Evolutionary conservation across 129 eudicot genomes (phyloP).

Genomic region (Mikania micrantha): DNA sequence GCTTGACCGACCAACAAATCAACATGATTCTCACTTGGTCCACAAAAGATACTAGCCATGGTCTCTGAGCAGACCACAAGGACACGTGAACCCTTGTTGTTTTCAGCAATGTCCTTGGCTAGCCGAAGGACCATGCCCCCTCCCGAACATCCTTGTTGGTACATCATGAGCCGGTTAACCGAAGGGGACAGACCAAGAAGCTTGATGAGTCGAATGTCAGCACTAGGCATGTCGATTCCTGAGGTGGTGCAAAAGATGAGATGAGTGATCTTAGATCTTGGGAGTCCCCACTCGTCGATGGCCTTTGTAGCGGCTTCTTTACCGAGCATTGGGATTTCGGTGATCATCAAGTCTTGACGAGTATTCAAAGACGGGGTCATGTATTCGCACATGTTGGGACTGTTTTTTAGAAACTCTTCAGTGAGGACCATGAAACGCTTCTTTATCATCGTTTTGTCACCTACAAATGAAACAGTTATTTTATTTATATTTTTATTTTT

Average conservation of each 20-base stretch:
- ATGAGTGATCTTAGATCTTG: neutral
- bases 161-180: conserved; percentile 1
- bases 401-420: neutral
- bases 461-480: neutral
- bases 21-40: neutral
- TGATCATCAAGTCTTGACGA: neutral
- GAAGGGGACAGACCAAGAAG: conserved; percentile 1
- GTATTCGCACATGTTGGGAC: neutral
- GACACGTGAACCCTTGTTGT: conserved; percentile 1
- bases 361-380: neutral
- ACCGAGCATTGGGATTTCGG: neutral
- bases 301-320: neutral
- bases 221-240: neutral
- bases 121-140: neutral
- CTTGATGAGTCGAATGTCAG: neutral
- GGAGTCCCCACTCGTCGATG: neutral
- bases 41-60: neutral
- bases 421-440: neutral
- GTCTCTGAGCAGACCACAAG: neutral
- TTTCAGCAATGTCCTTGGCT: conserved; percentile 5
- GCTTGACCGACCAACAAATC: conserved; percentile 33
- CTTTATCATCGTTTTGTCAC: neutral
- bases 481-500: too few species aligned
- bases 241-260: conserved; percentile 5
- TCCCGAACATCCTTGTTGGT: neutral